Evolutionary conservation across 768 basidiomycete species (phyloP), one percentile per base, ranked within the genome.

Genomic region (Leccinum imitatum): DNA sequence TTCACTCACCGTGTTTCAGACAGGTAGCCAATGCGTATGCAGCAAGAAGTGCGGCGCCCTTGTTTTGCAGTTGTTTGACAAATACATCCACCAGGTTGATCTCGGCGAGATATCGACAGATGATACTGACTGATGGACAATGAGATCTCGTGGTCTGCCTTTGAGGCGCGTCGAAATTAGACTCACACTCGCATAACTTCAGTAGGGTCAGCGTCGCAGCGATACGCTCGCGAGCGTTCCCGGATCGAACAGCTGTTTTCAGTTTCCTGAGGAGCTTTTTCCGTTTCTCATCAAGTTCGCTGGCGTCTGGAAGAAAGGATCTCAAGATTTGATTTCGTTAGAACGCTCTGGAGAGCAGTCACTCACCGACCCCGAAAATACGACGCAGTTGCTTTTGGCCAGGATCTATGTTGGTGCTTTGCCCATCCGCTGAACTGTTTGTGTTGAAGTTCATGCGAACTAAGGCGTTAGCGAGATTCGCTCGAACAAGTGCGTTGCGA

Each of bases 151-250:
- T 14, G 6, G 21, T 23, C 13, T 15, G 14, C 47, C 23, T 21
- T 23, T 23, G 47, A 48, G 23, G 23, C 9, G 41, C 9, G 4
- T 44, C 41, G 5, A 37, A 39, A 7, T 4, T 13, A 25, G 3
- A 53, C 63, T 33, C 6, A 70, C 69, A 63, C 19, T 69, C 63
- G 50, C 61, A 65, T n/a, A 70, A 53, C 21, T 65, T 67, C 44
- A 71, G 3, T 21, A 71, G 17, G 2, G 69, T 69, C 54, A 71
- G 33, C 6, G 70, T 71, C 8, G 70, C 63, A 31, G 67, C 63
- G 3, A 61, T 65, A 11, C 69, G 69, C 25, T 63, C 67, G n/a
- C 53, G 59, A 14, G 53, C 30, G 31, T 57, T 57, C 8, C 56
- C 50, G 0, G 19, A 51, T 35, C 53, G 39, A 44, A 56, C 37